These are phyloP conservation scores for Fraxinus pennsylvanica DNA, from an alignment of 257 asterid genomes.

Conservation along the genomic window DNA sequence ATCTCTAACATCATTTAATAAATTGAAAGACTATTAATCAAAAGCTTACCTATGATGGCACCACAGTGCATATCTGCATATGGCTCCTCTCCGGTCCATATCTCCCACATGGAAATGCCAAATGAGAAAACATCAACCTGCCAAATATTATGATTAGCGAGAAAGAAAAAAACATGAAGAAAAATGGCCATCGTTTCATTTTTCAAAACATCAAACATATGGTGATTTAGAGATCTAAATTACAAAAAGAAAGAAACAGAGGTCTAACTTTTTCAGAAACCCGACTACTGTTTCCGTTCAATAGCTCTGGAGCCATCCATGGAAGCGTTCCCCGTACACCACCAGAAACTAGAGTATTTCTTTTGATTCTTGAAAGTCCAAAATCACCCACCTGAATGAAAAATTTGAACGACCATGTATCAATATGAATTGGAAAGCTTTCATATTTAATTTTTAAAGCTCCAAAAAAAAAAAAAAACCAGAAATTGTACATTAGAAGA, in stretches of 20 bases:
- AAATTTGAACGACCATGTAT: neutral
- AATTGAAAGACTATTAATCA: neutral
- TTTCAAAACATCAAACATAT: neutral
- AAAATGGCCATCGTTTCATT: neutral
- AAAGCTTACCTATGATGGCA: slow-evolving; percentile 72
- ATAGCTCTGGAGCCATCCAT: slow-evolving; percentile 95
- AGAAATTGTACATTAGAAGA: neutral
- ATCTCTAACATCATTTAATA: neutral
- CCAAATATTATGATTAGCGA: slow-evolving; percentile 7
- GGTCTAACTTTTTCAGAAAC: slow-evolving; percentile 76
- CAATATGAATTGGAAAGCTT: neutral
- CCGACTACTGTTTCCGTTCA: slow-evolving; percentile 65
- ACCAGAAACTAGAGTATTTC: slow-evolving; percentile 83
- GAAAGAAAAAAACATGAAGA: neutral
- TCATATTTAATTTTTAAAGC: neutral
- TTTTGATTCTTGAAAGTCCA: slow-evolving; percentile 80
- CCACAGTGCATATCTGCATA: slow-evolving; percentile 86
- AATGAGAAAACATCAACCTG: slow-evolving; percentile 90
- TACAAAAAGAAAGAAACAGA: neutral
- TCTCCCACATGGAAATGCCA: slow-evolving; percentile 90
- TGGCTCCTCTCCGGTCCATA: slow-evolving; percentile 85
- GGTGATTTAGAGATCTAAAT: neutral
- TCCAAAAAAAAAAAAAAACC: neutral
- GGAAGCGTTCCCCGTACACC: slow-evolving; percentile 94
- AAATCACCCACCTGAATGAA: slow-evolving; percentile 77